A percentile compares a stretch with the other conserved stretches of the same genome.
These are phyloP conservation scores for Xylaria sp. DNA, from an alignment of 2,329 filamentous ascomycete genomes.

Conservation along the genomic window DNA sequence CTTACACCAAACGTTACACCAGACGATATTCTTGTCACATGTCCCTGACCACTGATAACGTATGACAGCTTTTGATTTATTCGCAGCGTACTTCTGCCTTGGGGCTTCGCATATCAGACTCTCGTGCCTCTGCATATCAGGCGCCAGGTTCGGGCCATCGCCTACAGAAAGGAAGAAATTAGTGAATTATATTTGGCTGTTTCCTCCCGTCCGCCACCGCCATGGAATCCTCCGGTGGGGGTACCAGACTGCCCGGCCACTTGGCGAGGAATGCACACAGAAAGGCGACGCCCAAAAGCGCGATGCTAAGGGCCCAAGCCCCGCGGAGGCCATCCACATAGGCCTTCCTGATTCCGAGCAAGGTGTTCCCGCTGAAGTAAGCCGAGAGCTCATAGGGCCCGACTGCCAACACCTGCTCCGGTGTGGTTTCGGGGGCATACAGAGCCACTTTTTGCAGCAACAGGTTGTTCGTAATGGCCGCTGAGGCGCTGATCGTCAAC, in stretches of 20 bases:
- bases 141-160: too few species aligned
- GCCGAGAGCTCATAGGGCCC: slow-evolving; percentile 25
- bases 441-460: slow-evolving; percentile 23
- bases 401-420: slow-evolving; percentile 20
- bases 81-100: too few species aligned
- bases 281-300: slow-evolving; percentile 29
- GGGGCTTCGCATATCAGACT: too few species aligned
- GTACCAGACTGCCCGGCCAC: slow-evolving; percentile 31
- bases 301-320: slow-evolving; percentile 30
- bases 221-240: neutral
- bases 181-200: too few species aligned
- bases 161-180: too few species aligned
- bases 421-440: slow-evolving; percentile 17
- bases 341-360: slow-evolving; percentile 28
- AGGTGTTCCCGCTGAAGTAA: slow-evolving; percentile 26
- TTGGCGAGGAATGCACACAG: slow-evolving; percentile 31
- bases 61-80: too few species aligned
- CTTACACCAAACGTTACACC: too few species aligned
- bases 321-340: slow-evolving; percentile 31
- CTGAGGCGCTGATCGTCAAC: slow-evolving; percentile 18
- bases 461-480: slow-evolving; percentile 33
- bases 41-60: too few species aligned
- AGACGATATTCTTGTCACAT: too few species aligned
- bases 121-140: too few species aligned
- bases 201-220: neutral